A percentile compares a stretch with the other conserved stretches of the same genome.
Conservation (phyloP, 108 stramenopile species). For the Schizochytrium sp. region DNA sequence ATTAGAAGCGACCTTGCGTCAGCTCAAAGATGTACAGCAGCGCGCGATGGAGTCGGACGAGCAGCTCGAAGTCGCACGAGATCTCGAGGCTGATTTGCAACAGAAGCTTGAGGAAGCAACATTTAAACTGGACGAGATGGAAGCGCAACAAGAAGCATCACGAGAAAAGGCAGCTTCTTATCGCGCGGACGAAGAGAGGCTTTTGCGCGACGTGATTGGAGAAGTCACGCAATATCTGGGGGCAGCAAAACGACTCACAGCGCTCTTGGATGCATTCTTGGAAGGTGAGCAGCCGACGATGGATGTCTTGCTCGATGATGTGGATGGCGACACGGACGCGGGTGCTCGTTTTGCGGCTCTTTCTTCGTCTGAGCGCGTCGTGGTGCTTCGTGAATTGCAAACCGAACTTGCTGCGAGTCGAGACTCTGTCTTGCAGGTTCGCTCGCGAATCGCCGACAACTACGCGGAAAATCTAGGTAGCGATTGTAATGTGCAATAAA, state of each 20-base stretch:
- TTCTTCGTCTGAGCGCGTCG: background rate
- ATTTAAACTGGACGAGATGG: background rate
- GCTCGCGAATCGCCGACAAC: background rate
- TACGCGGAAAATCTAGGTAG: background rate
- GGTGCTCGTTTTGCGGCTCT: background rate
- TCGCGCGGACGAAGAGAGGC: background rate
- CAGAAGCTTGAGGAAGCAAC: background rate
- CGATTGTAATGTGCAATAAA: slow-evolving; percentile 16
- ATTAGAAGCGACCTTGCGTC: background rate
- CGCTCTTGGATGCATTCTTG: background rate
- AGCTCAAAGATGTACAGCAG: background rate
- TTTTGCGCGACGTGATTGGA: background rate
- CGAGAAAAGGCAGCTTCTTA: background rate
- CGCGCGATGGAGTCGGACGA: background rate
- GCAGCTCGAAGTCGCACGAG: background rate
- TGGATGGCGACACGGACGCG: background rate
- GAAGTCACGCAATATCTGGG: background rate
- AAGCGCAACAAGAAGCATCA: background rate
- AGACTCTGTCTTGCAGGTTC: background rate
- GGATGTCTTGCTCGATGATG: background rate
- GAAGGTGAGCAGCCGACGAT: background rate
- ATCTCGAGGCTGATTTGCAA: background rate
- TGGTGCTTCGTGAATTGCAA: background rate
- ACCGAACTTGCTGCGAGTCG: background rate
- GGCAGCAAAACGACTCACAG: background rate